A percentile compares a stretch with the other conserved stretches of the same genome.
phyloP scores from a whole-genome alignment of 257 asterid species.

The Striga asiatica region DNA sequence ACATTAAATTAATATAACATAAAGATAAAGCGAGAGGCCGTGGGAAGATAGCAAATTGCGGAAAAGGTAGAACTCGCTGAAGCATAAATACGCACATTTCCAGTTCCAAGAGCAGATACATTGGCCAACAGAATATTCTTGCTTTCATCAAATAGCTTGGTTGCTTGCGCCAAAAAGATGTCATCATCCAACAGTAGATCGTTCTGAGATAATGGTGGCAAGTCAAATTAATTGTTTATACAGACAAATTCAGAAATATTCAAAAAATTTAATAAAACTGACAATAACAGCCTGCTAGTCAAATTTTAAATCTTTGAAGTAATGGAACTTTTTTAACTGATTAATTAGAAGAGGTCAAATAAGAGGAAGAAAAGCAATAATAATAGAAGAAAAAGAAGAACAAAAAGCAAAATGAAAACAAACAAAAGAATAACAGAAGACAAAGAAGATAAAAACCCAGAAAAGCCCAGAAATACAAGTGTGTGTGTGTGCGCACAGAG shows the following conservation, averaged over 20 bases:
- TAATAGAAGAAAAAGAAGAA: no score
- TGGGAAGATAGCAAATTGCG: background rate
- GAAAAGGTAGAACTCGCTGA: background rate
- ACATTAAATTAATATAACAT: background rate
- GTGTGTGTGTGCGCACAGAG: no score
- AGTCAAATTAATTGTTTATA: background rate
- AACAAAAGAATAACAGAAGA: background rate
- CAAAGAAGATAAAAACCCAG: background rate
- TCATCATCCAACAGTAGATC: slow-evolving; percentile 42
- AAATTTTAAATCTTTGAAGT: background rate
- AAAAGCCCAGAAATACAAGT: no score
- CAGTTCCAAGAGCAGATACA: slow-evolving; percentile 54
- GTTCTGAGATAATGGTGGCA: slow-evolving; percentile 26
- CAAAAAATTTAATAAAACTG: background rate
- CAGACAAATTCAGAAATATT: background rate
- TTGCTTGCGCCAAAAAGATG: slow-evolving; percentile 36
- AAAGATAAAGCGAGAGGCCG: background rate
- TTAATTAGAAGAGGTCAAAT: background rate
- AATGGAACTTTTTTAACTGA: background rate
- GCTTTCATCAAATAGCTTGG: slow-evolving; percentile 55
- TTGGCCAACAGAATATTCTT: slow-evolving; percentile 44
- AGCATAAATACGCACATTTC: slow-evolving; percentile 36
- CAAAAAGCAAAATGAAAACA: background rate
- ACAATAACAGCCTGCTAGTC: background rate
- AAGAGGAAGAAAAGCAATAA: no score